Conservation (phyloP, 78 protist species). For the Dictyostelium capitatum region DNA sequence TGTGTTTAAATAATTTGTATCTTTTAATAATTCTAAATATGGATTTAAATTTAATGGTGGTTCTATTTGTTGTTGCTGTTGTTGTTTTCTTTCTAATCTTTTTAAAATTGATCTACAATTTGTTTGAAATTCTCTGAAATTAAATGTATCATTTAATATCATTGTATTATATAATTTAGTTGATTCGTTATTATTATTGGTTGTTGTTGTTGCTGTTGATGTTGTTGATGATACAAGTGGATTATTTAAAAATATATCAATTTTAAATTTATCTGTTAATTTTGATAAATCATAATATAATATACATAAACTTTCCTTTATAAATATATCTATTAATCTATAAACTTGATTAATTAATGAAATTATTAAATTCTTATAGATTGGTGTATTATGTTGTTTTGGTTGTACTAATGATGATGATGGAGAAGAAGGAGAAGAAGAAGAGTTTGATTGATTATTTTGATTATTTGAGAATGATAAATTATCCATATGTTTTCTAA, state of each 20-base stretch:
- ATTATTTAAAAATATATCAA: constrained; percentile 2
- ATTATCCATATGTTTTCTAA: constrained; percentile 37
- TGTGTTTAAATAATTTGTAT: constrained; percentile 12
- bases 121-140: constrained; percentile 1
- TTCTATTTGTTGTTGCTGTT: background rate
- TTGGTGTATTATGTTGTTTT: constrained; percentile 18
- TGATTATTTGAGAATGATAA: background rate
- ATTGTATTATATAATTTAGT: background rate
- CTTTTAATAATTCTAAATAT: constrained; percentile 1
- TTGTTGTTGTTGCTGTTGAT: too few species aligned
- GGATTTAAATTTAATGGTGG: background rate
- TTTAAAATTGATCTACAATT: background rate
- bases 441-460: constrained; percentile 22
- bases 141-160: background rate
- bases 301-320: constrained; percentile 16
- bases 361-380: constrained; percentile 15
- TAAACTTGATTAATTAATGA: constrained; percentile 7
- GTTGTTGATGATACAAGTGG: background rate
- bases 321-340: constrained; percentile 2
- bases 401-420: background rate
- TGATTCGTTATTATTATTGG: background rate
- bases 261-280: constrained; percentile 3
- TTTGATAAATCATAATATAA: constrained; percentile 14
- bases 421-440: background rate
- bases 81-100: constrained; percentile 7